Evolutionary conservation across 495 filamentous ascomycete genomes (phyloP), one percentile per base, ranked within the genome.

Genomic region (Beverwykella pulmonaria): DNA sequence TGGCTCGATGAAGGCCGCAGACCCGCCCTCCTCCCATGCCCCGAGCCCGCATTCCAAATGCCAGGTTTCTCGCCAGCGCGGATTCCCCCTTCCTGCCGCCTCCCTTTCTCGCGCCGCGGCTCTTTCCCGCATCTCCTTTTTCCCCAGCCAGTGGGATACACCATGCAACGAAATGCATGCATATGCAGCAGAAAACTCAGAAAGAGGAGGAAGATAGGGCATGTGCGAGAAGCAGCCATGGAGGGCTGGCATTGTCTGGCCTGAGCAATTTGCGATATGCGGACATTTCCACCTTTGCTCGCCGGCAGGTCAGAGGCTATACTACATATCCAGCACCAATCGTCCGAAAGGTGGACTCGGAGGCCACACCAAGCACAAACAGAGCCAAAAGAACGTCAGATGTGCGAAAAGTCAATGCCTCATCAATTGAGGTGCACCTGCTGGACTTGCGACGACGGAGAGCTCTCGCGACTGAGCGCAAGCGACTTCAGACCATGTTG

Each of bases 31-130:
- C 44, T n/a, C 59, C 46, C 53, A 71, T 72, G 72, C 67, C 67
- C 56, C 64, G 64, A 26, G 47, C 59, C 34, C 25, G 12, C 36
- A 23, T 67, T 30, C 53, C 54, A 15, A 49, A 70, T 71, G 61
- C 47, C 41, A 59, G 68, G 49, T 65, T 47, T 69, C 25, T 72
- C 61, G 53, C 67, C 59, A 39, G n/a, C 53, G 32, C 50, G 20
- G 68, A 74, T 15, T 55, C 61, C 26, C 62, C 69, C 23, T 41
- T 76, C 30, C 63, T 74, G 9, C 15, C 48, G 4, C 25, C 15
- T 0, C 74, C 70, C 14, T 75, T 75, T 41, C 69, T 76, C 17
- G 73, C 72, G 8, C 74, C 74, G 10, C 53, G 74, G 20, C 48
- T 71, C 22, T 73, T 73, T 50, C 23, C 29, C 61, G 46, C 30